phyloP scores from a whole-genome alignment of 108 stramenopile genomes.

The Chaetoceros tenuissimus region DNA sequence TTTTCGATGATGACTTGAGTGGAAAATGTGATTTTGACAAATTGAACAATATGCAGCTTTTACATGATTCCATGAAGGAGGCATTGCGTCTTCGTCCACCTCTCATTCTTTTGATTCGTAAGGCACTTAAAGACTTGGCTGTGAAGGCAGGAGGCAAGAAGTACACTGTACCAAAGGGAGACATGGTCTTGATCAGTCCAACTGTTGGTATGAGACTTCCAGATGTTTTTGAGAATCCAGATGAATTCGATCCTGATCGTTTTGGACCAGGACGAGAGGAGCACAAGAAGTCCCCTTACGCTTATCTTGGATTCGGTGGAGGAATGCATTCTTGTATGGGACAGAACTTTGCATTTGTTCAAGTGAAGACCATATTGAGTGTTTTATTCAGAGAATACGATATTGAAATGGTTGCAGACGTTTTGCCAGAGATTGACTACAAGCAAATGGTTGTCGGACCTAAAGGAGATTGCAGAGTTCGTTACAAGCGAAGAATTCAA shows the following conservation, averaged over 20 bases:
- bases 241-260: constrained; percentile 95
- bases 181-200: constrained; percentile 89
- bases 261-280: constrained; percentile 91
- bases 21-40: constrained; percentile 54
- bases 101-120: constrained; percentile 95
- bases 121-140: constrained; percentile 78
- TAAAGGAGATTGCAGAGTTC: constrained; percentile 84
- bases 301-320: constrained; percentile 96
- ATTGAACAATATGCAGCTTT: constrained; percentile 79
- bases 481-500: constrained; percentile 41
- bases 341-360: constrained; percentile 96
- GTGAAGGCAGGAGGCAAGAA: constrained; percentile 63
- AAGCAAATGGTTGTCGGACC: constrained; percentile 99
- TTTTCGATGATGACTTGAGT: constrained; percentile 21
- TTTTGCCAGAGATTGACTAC: constrained; percentile 89
- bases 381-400: constrained; percentile 90
- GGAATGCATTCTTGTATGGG: constrained; percentile 99
- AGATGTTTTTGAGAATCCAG: constrained; percentile 84
- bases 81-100: constrained; percentile 95
- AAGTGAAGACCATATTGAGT: constrained; percentile 98
- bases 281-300: constrained; percentile 87
- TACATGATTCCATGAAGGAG: constrained; percentile 95
- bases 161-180: constrained; percentile 82
- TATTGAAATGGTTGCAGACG: constrained; percentile 70
- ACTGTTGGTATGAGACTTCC: constrained; percentile 88